A percentile compares a stretch with the other conserved stretches of the same genome.
Conservation (phyloP, 2,329 filamentous ascomycete species). For the Sarocladium oryzae region DNA sequence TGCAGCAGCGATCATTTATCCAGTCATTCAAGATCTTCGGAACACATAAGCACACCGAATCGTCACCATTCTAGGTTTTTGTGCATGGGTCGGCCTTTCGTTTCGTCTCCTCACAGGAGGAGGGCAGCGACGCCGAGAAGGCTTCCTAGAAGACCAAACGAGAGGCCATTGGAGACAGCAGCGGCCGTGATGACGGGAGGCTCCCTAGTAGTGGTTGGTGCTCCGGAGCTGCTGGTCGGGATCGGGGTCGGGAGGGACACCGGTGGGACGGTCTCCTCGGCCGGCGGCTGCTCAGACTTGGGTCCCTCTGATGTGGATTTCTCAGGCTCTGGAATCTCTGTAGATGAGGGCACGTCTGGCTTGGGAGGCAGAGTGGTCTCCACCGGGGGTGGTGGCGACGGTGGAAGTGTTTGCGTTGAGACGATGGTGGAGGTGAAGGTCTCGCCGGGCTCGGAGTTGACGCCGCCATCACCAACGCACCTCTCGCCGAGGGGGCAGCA, state of each 20-base stretch:
- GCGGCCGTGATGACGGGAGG: neutral
- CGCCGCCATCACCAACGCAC: conserved; percentile 22
- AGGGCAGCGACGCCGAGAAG: neutral
- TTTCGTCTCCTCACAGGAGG: neutral
- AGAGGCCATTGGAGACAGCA: neutral
- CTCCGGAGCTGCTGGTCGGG: neutral
- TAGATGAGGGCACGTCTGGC: too few species aligned
- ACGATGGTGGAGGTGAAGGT: neutral
- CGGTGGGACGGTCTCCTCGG: neutral
- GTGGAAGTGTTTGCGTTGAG: neutral
- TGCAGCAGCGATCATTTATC: too few species aligned
- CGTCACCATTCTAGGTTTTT: neutral
- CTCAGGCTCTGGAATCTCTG: too few species aligned
- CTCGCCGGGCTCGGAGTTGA: conserved; percentile 11
- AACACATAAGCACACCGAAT: neutral
- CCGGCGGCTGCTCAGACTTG: neutral
- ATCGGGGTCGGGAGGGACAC: neutral
- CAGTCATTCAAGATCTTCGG: neutral
- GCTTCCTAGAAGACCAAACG: neutral
- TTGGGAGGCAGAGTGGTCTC: neutral
- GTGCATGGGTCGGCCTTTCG: too few species aligned
- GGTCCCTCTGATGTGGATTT: too few species aligned
- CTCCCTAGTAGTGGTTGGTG: neutral
- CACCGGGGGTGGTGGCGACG: neutral
- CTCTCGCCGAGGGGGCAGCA: conserved; percentile 23